Evolutionary conservation across 345 rosid genomes (phyloP).

Genomic region (Eucalyptus melliodora): DNA sequence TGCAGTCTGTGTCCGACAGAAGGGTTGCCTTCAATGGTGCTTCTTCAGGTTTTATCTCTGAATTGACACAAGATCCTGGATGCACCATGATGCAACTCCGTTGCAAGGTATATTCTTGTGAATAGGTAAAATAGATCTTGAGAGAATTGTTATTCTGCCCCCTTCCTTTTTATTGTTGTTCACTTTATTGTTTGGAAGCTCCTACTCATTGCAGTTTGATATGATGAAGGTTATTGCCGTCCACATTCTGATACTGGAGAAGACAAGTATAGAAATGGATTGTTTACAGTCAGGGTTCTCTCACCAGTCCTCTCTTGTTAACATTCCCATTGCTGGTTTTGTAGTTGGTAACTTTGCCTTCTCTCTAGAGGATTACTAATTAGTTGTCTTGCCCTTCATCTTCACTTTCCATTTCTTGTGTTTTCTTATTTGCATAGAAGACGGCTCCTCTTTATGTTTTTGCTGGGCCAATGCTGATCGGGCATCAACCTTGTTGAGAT

Average conservation of each 20-base stretch:
- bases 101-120: conserved; percentile 46
- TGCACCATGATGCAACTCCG: conserved; percentile 20
- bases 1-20: background rate
- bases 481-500: conserved; percentile 60
- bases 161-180: background rate
- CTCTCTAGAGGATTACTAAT: background rate
- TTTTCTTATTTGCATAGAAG: conserved; percentile 31
- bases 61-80: conserved; percentile 11
- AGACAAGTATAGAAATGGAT: background rate
- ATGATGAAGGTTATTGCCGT: conserved; percentile 52
- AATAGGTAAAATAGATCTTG: background rate
- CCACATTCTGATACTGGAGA: conserved; percentile 48
- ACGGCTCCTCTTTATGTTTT: conserved; percentile 66
- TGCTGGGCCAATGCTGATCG: conserved; percentile 74
- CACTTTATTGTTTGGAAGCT: background rate
- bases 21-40: conserved; percentile 1
- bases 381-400: no score
- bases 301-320: conserved; percentile 13
- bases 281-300: conserved; percentile 1
- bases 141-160: background rate
- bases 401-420: background rate
- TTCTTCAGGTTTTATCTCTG: conserved; percentile 32
- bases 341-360: conserved; percentile 47
- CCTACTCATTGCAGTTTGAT: background rate
- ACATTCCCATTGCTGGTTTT: conserved; percentile 73